Evolutionary conservation across 352 stramenopile genomes (phyloP), one percentile per base, ranked within the genome.

Genomic region (Aphanomyces euteiches): DNA sequence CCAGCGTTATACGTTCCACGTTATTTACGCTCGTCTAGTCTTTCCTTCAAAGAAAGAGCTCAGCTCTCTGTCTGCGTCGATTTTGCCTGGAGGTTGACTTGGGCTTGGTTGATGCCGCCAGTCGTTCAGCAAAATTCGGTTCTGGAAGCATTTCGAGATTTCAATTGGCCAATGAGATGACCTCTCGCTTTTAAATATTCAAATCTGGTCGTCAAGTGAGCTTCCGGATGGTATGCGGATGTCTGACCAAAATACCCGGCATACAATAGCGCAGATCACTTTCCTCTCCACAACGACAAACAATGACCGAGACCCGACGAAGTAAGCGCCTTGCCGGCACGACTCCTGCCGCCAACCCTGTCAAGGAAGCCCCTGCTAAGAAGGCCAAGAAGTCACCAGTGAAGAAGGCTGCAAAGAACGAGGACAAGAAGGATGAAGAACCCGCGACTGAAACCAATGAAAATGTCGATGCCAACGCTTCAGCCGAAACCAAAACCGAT

Each of bases 401-500:
- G 10, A 67, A 67, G 59, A 67, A 67, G 59, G 40, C 43, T 28
- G 34, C 37, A 5, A 67, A 54, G 36, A 66, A 66, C 17, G 57
- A n/a, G 4, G 56, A 39, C 28, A 43, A 39, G 19, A 3, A 28
- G 21, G 21, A 8, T 37, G 56, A 45, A 7, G 57, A 48, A 13
- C 56, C 56, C 5, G 17, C 19, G 28, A 28, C 28, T 28, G 28
- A 28, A 28, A 28, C 28, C 28, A 21, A 58, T 17, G 57, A 68
- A 37, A 43, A 38, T 21, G 60, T 19, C 28, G 63, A 66, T 17
- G 66, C 82, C 17, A 75, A 76, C 40, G 85, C 89, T 50, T 76
- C 89, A 47, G 70, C 81, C 3, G 85, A 90, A 67, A 76, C 93
- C 50, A 75, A 87, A 69, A 95, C 75, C 5, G 78, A 95, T 53